Evolutionary conservation across 2,329 filamentous ascomycete species (phyloP), one percentile per base, ranked within the genome.

Genomic region (Calycina herbarum): DNA sequence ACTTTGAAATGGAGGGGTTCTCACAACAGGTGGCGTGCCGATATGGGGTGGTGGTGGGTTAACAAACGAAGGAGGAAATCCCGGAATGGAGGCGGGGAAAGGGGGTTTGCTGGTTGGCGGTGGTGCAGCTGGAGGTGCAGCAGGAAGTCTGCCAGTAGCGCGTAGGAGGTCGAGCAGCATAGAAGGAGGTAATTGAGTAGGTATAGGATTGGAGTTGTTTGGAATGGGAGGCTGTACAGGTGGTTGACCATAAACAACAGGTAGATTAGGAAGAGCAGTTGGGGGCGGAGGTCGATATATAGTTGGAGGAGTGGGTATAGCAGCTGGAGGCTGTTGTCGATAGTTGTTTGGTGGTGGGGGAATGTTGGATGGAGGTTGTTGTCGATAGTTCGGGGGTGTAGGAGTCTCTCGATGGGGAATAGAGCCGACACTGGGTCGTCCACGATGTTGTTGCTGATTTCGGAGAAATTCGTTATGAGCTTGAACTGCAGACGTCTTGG

Each of bases 391-490:
- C 31, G 91, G 91, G 4, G 92, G 92, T 35, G 92, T 94, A 10
- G 91, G 86, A 1, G 89, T 94, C 69, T 90, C 86, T 64, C 88
- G 85, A 79, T 89, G 91, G 31, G 86, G 86, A 56, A 83, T 86
- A 56, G 83, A 82, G 64, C 84, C 83, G 40, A 84, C 82, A 65
- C 82, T 78, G 73, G 75, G 82, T 71, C 80, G 85, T 74, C 78
- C 80, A 70, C 82, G 82, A 68, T 85, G 74, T 65, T 87, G 84
- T 68, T 85, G 83, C 68, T 87, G 86, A 61, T 77, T 81, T 69
- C 85, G 83, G 58, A 82, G 78, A 69, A 84, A 82, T 69, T 82
- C 80, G 70, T 87, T 85, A 68, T 86, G 82, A 42, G 81, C 81
- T 69, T 89, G 87, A 66, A 89, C 79, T 40, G 85, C 85, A 29